phyloP scores from a whole-genome alignment of 441 rosid species.

The Adansonia gregorii region DNA sequence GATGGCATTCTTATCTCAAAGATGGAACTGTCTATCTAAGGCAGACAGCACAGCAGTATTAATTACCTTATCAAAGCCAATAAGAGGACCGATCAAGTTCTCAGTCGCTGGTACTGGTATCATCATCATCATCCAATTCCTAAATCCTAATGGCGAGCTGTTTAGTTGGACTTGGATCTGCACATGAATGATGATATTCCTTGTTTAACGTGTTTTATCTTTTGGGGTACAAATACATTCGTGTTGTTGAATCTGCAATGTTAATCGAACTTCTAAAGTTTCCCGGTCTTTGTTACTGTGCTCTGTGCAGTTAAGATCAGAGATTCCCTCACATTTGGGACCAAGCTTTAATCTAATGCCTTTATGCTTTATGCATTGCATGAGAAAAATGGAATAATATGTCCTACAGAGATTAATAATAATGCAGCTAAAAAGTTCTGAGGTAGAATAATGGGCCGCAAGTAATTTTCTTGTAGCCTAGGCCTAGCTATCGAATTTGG shows the following conservation, averaged over 20 bases:
- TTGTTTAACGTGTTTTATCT: background rate
- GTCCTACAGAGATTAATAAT: background rate
- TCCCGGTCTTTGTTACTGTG: background rate
- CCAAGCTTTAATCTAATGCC: background rate
- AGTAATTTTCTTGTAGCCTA: background rate
- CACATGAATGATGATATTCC: background rate
- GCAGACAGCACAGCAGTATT: background rate
- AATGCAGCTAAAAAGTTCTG: background rate
- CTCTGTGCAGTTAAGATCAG: background rate
- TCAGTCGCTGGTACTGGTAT: background rate
- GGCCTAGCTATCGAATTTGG: background rate
- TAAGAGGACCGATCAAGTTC: background rate
- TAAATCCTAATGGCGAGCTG: background rate
- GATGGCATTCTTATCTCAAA: conserved; percentile 75
- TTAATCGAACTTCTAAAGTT: background rate
- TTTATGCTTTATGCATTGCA: too few species aligned
- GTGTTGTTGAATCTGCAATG: conserved; percentile 4
- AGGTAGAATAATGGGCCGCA: background rate
- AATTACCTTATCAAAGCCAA: background rate
- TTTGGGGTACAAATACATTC: background rate
- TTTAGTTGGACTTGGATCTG: background rate
- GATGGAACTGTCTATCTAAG: conserved; percentile 57
- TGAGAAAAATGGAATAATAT: too few species aligned
- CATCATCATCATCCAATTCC: background rate
- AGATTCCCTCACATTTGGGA: background rate